phyloP scores from a whole-genome alignment of 1,139 yeast genomes.

The Lodderomyces theae region DNA sequence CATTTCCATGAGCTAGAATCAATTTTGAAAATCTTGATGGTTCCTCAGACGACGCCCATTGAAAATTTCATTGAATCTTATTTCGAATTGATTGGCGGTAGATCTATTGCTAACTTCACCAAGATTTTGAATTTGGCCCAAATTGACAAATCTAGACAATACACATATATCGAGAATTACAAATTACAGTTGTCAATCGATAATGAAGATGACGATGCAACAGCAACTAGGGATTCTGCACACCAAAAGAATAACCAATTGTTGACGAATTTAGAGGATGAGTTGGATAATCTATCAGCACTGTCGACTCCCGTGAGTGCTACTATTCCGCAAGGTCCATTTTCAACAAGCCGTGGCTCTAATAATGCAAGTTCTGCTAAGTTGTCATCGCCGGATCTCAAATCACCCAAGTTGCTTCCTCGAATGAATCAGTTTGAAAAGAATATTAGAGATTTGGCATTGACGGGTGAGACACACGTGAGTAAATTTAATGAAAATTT shows the following conservation, averaged over 20 bases:
- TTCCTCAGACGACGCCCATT: conserved; percentile 56
- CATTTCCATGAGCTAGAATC: conserved; percentile 57
- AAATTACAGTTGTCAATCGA: conserved; percentile 54
- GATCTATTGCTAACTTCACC: conserved; percentile 56
- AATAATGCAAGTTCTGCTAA: not conserved
- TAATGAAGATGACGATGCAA: conserved; percentile 20
- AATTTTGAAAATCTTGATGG: conserved; percentile 62
- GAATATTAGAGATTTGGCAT: conserved; percentile 52
- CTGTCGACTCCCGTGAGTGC: conserved; percentile 15
- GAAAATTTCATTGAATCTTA: conserved; percentile 65
- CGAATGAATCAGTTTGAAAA: conserved; percentile 55
- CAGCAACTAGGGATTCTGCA: conserved; percentile 15
- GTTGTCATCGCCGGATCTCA: conserved; percentile 14
- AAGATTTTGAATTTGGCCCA: conserved; percentile 68
- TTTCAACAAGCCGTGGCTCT: not conserved
- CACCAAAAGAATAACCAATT: conserved; percentile 36
- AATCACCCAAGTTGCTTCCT: conserved; percentile 26
- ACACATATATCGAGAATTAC: conserved; percentile 59
- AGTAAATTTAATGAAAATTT: conserved; percentile 59
- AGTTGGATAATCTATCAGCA: conserved; percentile 7
- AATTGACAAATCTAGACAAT: conserved; percentile 44
- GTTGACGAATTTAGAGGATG: conserved; percentile 24
- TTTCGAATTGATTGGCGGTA: conserved; percentile 66
- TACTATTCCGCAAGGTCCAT: not conserved
- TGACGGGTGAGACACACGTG: conserved; percentile 54